Base-by-base conservation (phyloP, 148 eudicot species). In the Rhododendron vialii region DNA sequence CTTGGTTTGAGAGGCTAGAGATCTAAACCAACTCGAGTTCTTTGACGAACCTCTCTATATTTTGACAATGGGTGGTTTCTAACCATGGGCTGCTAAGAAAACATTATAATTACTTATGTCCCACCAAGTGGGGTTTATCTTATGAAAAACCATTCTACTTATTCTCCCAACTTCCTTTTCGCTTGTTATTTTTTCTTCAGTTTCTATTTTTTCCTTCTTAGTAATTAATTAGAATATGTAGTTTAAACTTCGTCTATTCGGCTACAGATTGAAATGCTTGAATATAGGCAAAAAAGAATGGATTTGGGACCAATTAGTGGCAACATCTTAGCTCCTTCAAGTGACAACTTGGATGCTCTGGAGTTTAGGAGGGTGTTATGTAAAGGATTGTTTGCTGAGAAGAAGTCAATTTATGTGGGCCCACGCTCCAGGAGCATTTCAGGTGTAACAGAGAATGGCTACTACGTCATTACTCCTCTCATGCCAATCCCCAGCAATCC, bases 381-480 rank as follows among this genome's bases (percentile, higher is more conserved):
- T 81, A 90, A 76, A 91, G 99, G 99, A 81, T 80, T 89, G 61
- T 93, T 92, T 87, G 98, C 94, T 83, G 98, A 95, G 92, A 89
- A 92, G 78, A 94, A 87, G 86, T 93, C 99, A 7, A 88, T 97
- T 75, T 95, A 88, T 88, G 93, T 97, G 59, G 98, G 99, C 47
- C 98, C 99, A 82, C 98, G 99, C 53, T 97, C 98, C 38, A 93
- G 99, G 91, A 97, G 99, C 90, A 97, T 97, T 82, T 97, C 99
- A 6, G 99, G 99, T 86, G 95, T 97, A 84, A 97, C 99, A 83
- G 98, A 95, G 86, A 97, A 95, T 89, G 99, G 99, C 76, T 97
- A 95, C 90, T 97, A 88, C 78, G 36, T 97, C 53, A 91, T 97
- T 80, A 93, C 98, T n/a, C 98, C 99, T 30, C 94, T 97, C 88